Base-by-base conservation (phyloP, 139 green algal species). In the Chlorella ohadii region DNA sequence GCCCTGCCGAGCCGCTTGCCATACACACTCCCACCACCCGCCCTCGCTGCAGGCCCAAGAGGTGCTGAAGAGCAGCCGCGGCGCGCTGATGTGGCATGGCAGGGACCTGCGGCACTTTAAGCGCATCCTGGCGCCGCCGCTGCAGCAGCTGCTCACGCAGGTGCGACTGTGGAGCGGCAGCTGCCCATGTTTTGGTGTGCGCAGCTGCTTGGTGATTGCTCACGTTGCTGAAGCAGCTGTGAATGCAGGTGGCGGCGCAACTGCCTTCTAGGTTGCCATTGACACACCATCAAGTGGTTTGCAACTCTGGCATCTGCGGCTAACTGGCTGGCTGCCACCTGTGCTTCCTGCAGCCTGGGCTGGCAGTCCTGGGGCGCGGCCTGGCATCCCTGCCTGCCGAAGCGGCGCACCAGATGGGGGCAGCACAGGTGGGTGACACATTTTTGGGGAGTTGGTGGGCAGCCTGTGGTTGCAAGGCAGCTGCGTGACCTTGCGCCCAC, bases 81-180 rank as follows among this genome's bases (percentile, higher is more conserved):
- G 94, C 6, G 83, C 83, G 4, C 90, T 96, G 84, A 87, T 93
- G 80, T 97, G 94, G 94, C 91, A 97, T 51, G 91, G 93, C 2
- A 85, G 92, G 6, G 92, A 96, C 71, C 82, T 96, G 85, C 86
- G 90, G 6, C 87, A 92, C 55, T 94, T 93, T 83, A 89, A 87
- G 63, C 91, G 93, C n/a, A 90, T 95, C 77, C 78, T 96, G 36
- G 92, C 92, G n/a, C 78, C 78, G 39, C 70, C 84, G 15, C 71
- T 88, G 57, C 68, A 86, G 82, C 73, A 88, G 65, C 82, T 87
- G 70, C 68, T 89, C 28, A 72, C 57, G 39, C 72, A 59, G 51
- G 51, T 59, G 51, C 12, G 51, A 20, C 44, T 55, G 44, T 6
- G 44, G 11, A 27, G 15, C 5, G 66, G 3, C 6, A 20, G 27